Evolutionary conservation across 1,139 yeast genomes (phyloP), one percentile per base, ranked within the genome.

Genomic region (Protomyces lactucae-debilis): DNA sequence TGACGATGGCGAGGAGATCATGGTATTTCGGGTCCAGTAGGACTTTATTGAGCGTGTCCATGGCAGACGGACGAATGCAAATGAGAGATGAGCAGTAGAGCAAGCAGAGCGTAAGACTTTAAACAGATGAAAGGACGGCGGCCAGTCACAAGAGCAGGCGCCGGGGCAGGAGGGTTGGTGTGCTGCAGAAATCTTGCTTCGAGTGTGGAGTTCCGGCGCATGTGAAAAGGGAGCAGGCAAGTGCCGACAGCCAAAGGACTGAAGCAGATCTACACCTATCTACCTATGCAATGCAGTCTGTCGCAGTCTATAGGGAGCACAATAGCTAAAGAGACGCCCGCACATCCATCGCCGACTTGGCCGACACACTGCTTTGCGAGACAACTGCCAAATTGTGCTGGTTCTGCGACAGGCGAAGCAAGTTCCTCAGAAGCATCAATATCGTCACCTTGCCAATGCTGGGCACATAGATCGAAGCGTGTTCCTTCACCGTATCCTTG

Each of bases 401-500:
- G 40, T 59, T 59, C 53, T 52, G 55, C 23, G 57, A 40, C 21
- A 59, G 57, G 16, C 63, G 55, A 25, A 59, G 36, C 60, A 93
- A 79, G 74, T 93, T 93, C 74, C 99, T 83, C 74, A 93, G 79
- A 60, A 93, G 79, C 97, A 93, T 93, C 64, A 96, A 83, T 68
- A 93, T 92, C 45, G 99, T 93, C 32, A 93, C 98, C 76, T 93
- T 93, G 16, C 99, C 99, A 46, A 92, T 90, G 70, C 91, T 86
- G 25, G 99, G 99, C 37, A 93, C 97, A 72, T 92, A 93, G 59
- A 93, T 78, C 0, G 96, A 87, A 4, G 99, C 98, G 71, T 83
- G 86, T 65, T 82, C 82, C 77, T 92, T 93, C 67, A 93, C 88
- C 59, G 79, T 83, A 60, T 86, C 91, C 12, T 82, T 81, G 68